Percentiles rank a stretch among this genome's conserved stretches.
Conservation (phyloP, 2,329 filamentous ascomycete species). For the Chaetomium globosum region DNA sequence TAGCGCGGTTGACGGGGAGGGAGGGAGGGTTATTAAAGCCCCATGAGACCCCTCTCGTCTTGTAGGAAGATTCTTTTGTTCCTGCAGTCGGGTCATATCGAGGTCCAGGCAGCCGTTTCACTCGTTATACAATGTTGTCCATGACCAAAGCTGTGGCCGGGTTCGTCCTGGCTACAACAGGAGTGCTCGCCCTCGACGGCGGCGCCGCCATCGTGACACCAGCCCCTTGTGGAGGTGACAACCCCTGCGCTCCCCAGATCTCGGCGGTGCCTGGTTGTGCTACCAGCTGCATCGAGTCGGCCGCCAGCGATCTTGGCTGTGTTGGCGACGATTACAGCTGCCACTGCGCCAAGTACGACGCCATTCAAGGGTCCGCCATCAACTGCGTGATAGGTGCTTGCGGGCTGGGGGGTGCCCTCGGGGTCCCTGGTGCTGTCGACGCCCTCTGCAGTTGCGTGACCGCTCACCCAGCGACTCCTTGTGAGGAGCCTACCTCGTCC, state of each 20-base stretch:
- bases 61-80: no score
- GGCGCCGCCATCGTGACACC: conserved; percentile 11
- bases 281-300: conserved; percentile 17
- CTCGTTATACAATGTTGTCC: conserved; percentile 17
- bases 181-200: conserved; percentile 4
- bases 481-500: not conserved
- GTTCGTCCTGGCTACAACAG: conserved; percentile 12
- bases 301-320: conserved; percentile 13
- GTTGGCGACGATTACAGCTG: conserved; percentile 15
- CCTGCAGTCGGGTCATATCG: not conserved
- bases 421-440: not conserved
- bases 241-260: conserved; percentile 8
- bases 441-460: conserved; percentile 15
- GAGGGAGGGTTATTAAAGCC: not conserved
- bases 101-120: not conserved
- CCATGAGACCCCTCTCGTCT: not conserved
- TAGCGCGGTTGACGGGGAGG: not conserved
- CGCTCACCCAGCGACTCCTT: conserved; percentile 9
- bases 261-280: conserved; percentile 12
- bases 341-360: conserved; percentile 8
- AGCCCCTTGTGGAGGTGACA: conserved; percentile 8
- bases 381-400: conserved; percentile 16
- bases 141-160: conserved; percentile 3
- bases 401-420: not conserved
- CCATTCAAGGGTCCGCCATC: conserved; percentile 5